These are phyloP conservation scores for Ogataea ganodermae DNA, from an alignment of 805 yeast genomes.

Conservation along the genomic window DNA sequence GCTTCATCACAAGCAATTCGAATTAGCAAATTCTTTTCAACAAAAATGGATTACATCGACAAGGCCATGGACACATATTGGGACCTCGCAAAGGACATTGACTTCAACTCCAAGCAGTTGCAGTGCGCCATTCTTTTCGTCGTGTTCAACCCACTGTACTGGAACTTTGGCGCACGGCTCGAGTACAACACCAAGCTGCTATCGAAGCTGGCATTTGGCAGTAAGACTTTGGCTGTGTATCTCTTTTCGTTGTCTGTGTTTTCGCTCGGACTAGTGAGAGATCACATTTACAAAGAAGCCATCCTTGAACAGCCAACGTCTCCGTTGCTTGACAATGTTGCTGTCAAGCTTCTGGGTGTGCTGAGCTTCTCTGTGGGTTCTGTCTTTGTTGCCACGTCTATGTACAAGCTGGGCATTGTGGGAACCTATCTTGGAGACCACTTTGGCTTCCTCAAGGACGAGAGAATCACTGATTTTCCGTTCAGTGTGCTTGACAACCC, in stretches of 20 bases:
- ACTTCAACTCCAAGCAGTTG: conserved; percentile 25
- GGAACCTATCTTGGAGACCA: conserved; percentile 98
- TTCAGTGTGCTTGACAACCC: conserved; percentile 91
- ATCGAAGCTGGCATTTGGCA: conserved; percentile 72
- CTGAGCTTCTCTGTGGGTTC: conserved; percentile 68
- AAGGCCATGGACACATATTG: conserved; percentile 22
- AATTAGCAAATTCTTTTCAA: not conserved
- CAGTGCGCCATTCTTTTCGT: conserved; percentile 59
- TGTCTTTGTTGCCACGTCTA: conserved; percentile 75
- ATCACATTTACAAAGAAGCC: conserved; percentile 71
- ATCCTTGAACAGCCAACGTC: conserved; percentile 70
- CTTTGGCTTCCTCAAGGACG: conserved; percentile 91
- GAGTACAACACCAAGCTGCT: conserved; percentile 79
- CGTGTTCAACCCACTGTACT: conserved; percentile 89
- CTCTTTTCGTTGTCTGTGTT: conserved; percentile 80
- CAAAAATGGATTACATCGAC: conserved; percentile 22
- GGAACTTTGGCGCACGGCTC: conserved; percentile 89
- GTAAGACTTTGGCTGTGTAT: conserved; percentile 77
- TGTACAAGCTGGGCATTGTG: conserved; percentile 92
- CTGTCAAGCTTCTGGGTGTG: conserved; percentile 47
- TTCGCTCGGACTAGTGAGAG: conserved; percentile 81
- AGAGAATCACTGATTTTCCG: conserved; percentile 90
- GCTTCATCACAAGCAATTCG: too few species aligned
- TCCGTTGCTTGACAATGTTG: conserved; percentile 47
- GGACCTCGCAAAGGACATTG: conserved; percentile 27